Evolutionary conservation across 1,284 basidiomycete genomes (phyloP), one percentile per base, ranked within the genome.

Genomic region (Ganoderma lingzhi): DNA sequence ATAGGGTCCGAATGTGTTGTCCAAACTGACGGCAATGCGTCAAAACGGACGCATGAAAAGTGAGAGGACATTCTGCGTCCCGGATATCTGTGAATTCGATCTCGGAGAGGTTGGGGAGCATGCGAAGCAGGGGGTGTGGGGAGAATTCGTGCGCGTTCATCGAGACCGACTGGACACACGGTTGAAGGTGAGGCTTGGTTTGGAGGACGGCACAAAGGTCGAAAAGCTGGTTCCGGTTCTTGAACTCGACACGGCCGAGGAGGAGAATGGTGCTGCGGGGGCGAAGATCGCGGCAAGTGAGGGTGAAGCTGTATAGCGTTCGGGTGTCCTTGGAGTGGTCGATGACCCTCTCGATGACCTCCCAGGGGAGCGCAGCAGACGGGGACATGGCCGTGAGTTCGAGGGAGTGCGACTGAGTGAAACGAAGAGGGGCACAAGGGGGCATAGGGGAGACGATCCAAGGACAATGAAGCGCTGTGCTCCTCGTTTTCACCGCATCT

Each of bases 391-490:
- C 35, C 4, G 35, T 41, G 39, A 41, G 39, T 2, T 41, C 39
- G 91, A 69, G 93, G 90, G 89, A 28, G n/a, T 2, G 6, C 2
- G n/a, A 6, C 2, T n/a, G 48, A 51, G 35, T 35, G 35, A 35
- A 35, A 35, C 3, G 35, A 35, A 6, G 6, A 35, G 35, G 6
- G 6, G 35, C 35, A 35, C 35, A 35, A 35, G 48, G 19, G 42
- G 17, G 17, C 42, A 44, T 1, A 17, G 42, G 17, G 42, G 15
- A 15, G 6, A 44, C 15, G 42, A 17, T n/a, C 42, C 8, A 44
- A 44, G 42, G 42, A 44, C 39, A 12, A 41, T 14, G 39, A 41
- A 41, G 44, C 44, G 44, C 44, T 15, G 19, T 45, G 19, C 19
- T n/a, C 44, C 17, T n/a, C 19, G 44, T 45, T 45, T 45, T 45